These are phyloP conservation scores for Colletotrichum tofieldiae DNA, from an alignment of 2,329 filamentous ascomycete species.

Conservation along the genomic window DNA sequence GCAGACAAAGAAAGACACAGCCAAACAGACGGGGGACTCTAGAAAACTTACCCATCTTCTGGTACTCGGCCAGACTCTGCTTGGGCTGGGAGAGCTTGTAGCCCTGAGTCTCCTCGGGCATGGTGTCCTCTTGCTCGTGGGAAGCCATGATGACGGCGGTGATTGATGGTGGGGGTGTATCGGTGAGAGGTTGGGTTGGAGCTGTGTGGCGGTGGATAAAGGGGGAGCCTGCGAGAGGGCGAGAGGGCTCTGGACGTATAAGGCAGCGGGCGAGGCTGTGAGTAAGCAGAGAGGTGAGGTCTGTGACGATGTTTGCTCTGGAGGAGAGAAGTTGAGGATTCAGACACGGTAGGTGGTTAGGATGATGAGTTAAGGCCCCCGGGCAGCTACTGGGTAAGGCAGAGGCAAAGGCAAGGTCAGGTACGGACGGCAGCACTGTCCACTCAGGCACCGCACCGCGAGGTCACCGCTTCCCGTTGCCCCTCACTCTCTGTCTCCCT, in stretches of 20 bases:
- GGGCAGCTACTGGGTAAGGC: neutral
- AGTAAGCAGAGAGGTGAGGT: slow-evolving; percentile 16
- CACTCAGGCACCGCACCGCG: slow-evolving; percentile 1
- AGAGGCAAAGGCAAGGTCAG: neutral
- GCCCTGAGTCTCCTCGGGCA: slow-evolving; percentile 90
- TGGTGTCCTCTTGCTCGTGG: slow-evolving; percentile 80
- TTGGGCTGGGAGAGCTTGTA: slow-evolving; percentile 98
- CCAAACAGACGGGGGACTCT: neutral
- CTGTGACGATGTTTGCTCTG: slow-evolving; percentile 38
- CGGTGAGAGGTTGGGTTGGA: slow-evolving; percentile 21
- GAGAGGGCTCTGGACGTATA: neutral
- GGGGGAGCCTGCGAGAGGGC: slow-evolving; percentile 2
- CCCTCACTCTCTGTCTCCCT: slow-evolving; percentile 28
- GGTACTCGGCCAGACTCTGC: slow-evolving; percentile 96
- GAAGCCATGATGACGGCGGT: slow-evolving; percentile 71
- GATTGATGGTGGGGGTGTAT: slow-evolving; percentile 40
- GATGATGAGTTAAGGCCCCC: slow-evolving; percentile 8
- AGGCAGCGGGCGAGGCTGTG: slow-evolving; percentile 14
- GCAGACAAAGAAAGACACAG: neutral
- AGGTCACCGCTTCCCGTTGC: slow-evolving; percentile 41
- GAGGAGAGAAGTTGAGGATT: slow-evolving; percentile 33
- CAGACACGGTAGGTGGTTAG: slow-evolving; percentile 11
- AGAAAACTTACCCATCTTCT: slow-evolving; percentile 85
- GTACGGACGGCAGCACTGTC: neutral
- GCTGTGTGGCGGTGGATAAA: neutral